phyloP scores from a whole-genome alignment of 345 rosid genomes.

The Kandelia obovata region DNA sequence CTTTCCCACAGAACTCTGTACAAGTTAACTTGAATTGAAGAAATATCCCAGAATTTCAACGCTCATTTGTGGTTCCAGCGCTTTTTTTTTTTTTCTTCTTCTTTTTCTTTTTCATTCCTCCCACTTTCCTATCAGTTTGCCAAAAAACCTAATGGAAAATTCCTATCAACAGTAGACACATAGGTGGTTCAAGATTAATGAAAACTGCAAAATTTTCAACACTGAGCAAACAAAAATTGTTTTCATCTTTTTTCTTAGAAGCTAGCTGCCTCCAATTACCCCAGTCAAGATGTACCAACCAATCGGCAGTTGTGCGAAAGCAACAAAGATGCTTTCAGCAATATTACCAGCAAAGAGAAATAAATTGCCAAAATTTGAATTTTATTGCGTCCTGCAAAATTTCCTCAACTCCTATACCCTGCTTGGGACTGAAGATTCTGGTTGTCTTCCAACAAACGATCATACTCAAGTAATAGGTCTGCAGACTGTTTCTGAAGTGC shows the following conservation, averaged over 20 bases:
- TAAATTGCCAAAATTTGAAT: slow-evolving; percentile 5
- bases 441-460: slow-evolving; percentile 76
- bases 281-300: background rate
- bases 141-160: too few relatives aligned
- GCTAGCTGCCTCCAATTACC: background rate
- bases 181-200: slow-evolving; percentile 5
- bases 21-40: too few relatives aligned
- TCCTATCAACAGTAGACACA: background rate
- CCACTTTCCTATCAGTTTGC: too few relatives aligned
- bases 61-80: too few relatives aligned
- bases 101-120: too few relatives aligned
- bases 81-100: too few relatives aligned
- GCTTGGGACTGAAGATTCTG: slow-evolving; percentile 72
- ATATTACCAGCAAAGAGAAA: background rate
- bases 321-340: slow-evolving; percentile 7
- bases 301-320: slow-evolving; percentile 13
- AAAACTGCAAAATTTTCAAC: slow-evolving; percentile 27
- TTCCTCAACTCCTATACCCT: slow-evolving; percentile 41
- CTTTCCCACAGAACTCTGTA: too few relatives aligned
- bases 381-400: slow-evolving; percentile 7
- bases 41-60: too few relatives aligned
- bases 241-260: background rate
- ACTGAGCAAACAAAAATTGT: background rate
- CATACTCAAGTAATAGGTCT: slow-evolving; percentile 80
- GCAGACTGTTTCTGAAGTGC: slow-evolving; percentile 84